These are phyloP conservation scores for Abrus pulchellus DNA, from an alignment of 306 rosid genomes.

Conservation along the genomic window DNA sequence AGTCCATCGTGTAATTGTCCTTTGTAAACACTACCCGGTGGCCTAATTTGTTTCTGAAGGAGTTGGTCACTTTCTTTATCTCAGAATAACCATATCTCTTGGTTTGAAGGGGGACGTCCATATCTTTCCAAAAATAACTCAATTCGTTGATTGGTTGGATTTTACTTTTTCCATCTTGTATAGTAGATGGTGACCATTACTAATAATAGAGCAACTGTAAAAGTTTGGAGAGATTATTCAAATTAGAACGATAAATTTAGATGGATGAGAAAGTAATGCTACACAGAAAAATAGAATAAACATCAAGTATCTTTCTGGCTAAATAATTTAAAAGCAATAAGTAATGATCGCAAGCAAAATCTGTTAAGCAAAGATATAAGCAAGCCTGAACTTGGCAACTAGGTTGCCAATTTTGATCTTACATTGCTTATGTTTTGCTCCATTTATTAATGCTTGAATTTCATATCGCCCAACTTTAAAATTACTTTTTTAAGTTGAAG, in stretches of 20 bases:
- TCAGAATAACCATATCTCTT: slow-evolving; percentile 43
- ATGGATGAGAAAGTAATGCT: background rate
- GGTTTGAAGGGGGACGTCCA: slow-evolving; percentile 26
- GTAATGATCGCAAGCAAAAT: background rate
- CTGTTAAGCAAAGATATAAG: background rate
- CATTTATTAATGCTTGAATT: too few relatives aligned
- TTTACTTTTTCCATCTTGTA: background rate
- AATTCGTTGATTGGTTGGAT: background rate
- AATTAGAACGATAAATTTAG: too few relatives aligned
- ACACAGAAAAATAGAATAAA: background rate
- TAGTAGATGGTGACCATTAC: background rate
- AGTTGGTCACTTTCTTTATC: slow-evolving; percentile 43
- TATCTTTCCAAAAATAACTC: slow-evolving; percentile 26
- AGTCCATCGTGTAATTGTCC: slow-evolving; percentile 47
- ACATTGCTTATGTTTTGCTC: background rate
- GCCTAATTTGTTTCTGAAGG: slow-evolving; percentile 48
- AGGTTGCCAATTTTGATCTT: background rate
- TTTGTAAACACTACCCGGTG: slow-evolving; percentile 50
- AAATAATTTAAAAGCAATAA: background rate
- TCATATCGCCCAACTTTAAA: too few relatives aligned
- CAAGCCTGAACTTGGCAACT: background rate
- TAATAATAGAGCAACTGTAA: slow-evolving; percentile 25
- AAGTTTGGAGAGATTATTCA: background rate
- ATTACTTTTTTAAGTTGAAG: background rate
- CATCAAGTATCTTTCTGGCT: background rate